Percentiles rank a stretch among this genome's conserved stretches.
These are phyloP conservation scores for Bipolaris cookei DNA, from an alignment of 2,329 filamentous ascomycete species.

Conservation along the genomic window DNA sequence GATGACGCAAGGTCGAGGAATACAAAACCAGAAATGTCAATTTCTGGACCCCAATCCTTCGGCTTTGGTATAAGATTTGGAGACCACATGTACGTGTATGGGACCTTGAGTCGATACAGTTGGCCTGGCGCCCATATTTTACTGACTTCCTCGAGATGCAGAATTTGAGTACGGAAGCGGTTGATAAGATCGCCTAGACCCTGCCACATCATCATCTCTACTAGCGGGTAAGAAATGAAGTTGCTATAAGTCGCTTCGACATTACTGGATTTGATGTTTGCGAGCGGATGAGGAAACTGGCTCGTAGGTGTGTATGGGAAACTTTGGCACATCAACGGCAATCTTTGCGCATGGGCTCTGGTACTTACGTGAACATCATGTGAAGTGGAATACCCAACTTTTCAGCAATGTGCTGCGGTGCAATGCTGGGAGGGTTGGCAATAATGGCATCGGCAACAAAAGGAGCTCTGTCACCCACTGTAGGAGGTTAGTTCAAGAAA, in stretches of 20 bases:
- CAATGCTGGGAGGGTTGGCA: slow-evolving; percentile 79
- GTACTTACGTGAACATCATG: slow-evolving; percentile 84
- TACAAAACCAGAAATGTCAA: slow-evolving; percentile 79
- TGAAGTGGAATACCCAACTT: slow-evolving; percentile 76
- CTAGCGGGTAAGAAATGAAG: slow-evolving; percentile 79
- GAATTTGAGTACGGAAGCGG: slow-evolving; percentile 70
- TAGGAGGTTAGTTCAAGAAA: slow-evolving; percentile 13
- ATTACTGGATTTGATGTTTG: slow-evolving; percentile 75
- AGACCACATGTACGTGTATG: slow-evolving; percentile 73
- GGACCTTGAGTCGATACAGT: slow-evolving; percentile 74
- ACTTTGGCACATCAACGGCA: slow-evolving; percentile 37
- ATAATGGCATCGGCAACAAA: slow-evolving; percentile 87
- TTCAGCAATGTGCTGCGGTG: slow-evolving; percentile 76
- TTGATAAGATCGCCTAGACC: slow-evolving; percentile 78
- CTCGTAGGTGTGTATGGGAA: slow-evolving; percentile 79
- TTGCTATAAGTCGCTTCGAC: slow-evolving; percentile 76
- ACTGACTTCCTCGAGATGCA: slow-evolving; percentile 75
- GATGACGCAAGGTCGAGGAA: slow-evolving; percentile 72
- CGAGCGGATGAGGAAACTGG: slow-evolving; percentile 77
- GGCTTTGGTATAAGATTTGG: slow-evolving; percentile 71
- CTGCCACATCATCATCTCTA: slow-evolving; percentile 75
- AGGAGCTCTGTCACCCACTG: slow-evolving; percentile 65
- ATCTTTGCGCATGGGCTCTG: background rate
- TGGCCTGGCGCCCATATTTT: slow-evolving; percentile 79
- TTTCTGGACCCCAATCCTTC: slow-evolving; percentile 69